Evolutionary conservation across 176 grass and related monocot species (phyloP), one percentile per base, ranked within the genome.

Genomic region (Areca catechu): DNA sequence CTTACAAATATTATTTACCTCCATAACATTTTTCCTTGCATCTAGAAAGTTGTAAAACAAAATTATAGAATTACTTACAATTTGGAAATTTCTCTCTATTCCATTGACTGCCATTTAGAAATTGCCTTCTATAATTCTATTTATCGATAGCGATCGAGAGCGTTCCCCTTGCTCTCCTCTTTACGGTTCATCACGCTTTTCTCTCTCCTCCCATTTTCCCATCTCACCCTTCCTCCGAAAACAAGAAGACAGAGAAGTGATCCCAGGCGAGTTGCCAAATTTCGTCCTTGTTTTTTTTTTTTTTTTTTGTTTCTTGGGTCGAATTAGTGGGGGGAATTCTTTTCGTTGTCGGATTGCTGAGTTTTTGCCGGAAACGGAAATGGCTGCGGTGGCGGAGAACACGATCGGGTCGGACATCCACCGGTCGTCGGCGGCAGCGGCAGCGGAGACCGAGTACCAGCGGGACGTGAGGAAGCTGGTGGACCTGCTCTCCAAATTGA

Each of bases 401-500:
- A 67, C 82, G 54, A 72, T 29, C 19, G 70, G 24, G 24, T 19
- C 50, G 49, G 61, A 54, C 19, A 43, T 52, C 19, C 49, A 20
- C 22, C 12, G 51, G 4, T 18, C 29, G 49, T 24, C 53, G 37
- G 52, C 15, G 4, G 63, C 70, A 54, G 37, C 65, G 37, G 29
- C 56, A 19, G 24, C 75, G 7, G 76, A 79, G 71, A 72, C 71
- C 20, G 82, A 76, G 71, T 90, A 82, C 80, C 76, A 76, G 67
- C 66, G 67, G 56, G 90, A 76, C 53, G 76, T 89, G 57, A 80
- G 63, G 82, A 77, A 86, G 79, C 72, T 95, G 61, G 85, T 89
- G 69, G 90, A 95, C 71, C 69, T 95, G 73, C 76, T 95, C 16
- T 89, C 90, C 69, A 95, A 86, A 27, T 75, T 95, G 48, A 95